Evolutionary conservation across 2,329 filamentous ascomycete genomes (phyloP).

Genomic region (Diaporthe ampelina): DNA sequence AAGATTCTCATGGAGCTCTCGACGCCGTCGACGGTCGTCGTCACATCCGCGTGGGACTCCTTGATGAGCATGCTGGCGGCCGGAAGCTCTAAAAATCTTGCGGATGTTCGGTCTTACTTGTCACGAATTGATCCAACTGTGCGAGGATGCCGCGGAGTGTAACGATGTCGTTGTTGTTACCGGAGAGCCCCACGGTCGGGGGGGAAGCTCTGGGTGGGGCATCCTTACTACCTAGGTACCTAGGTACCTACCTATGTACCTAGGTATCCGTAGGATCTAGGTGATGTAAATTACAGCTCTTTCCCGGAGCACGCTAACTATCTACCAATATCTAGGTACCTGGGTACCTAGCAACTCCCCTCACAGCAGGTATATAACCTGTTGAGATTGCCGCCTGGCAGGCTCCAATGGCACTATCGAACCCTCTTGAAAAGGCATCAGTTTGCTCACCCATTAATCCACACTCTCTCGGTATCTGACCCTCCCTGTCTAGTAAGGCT

Average conservation of each 20-base stretch:
- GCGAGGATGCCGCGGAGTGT: too few relatives aligned
- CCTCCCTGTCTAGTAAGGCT: neutral
- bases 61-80: slow-evolving; percentile 64
- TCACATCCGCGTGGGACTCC: slow-evolving; percentile 66
- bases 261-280: too few relatives aligned
- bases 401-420: neutral
- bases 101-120: neutral
- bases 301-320: too few relatives aligned
- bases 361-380: neutral
- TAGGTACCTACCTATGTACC: too few relatives aligned
- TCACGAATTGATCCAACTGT: neutral
- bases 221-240: neutral
- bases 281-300: too few relatives aligned
- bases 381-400: neutral
- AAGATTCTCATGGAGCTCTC: slow-evolving; percentile 77
- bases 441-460: too few relatives aligned
- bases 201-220: neutral
- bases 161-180: too few relatives aligned
- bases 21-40: slow-evolving; percentile 65
- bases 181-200: slow-evolving; percentile 20
- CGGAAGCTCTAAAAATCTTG: neutral
- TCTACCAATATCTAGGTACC: too few relatives aligned
- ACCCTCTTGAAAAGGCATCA: neutral
- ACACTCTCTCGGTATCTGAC: neutral
- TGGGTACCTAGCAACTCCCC: too few relatives aligned